Evolutionary conservation across 257 asterid genomes (phyloP).

Genomic region (Orobanche coerulescens): DNA sequence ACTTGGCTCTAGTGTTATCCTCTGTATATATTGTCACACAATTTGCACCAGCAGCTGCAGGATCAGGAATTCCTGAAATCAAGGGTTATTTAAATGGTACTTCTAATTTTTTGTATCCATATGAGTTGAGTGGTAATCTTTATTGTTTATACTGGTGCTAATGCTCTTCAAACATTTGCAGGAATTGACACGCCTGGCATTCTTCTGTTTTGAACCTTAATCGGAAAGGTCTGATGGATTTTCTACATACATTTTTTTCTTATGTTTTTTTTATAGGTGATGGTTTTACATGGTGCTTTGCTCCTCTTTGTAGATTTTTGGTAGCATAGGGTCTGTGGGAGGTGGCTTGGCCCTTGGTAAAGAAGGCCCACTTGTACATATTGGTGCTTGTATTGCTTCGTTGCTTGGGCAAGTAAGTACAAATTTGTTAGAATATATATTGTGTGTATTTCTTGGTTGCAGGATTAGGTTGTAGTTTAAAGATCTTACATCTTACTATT

Average conservation of each 20-base stretch:
- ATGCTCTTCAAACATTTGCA: slow-evolving; percentile 27
- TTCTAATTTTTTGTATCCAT: background rate
- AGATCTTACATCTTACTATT: background rate
- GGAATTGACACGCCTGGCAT: slow-evolving; percentile 97
- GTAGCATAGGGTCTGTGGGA: slow-evolving; percentile 99
- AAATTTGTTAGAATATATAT: background rate
- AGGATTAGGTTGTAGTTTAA: slow-evolving; percentile 15
- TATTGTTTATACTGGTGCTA: slow-evolving; percentile 20
- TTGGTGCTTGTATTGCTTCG: slow-evolving; percentile 97
- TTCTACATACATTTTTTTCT: slow-evolving; percentile 10
- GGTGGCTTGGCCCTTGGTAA: slow-evolving; percentile 99
- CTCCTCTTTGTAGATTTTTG: slow-evolving; percentile 57
- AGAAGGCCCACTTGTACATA: slow-evolving; percentile 99
- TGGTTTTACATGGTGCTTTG: background rate
- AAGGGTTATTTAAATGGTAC: slow-evolving; percentile 96
- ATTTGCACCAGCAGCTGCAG: slow-evolving; percentile 98
- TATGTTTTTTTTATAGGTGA: slow-evolving; percentile 1
- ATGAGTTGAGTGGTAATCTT: slow-evolving; percentile 3
- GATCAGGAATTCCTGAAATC: slow-evolving; percentile 98
- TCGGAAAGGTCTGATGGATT: slow-evolving; percentile 84
- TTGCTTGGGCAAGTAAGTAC: slow-evolving; percentile 93
- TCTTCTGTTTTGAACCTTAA: slow-evolving; percentile 87
- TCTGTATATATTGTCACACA: slow-evolving; percentile 78
- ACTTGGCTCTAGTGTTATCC: slow-evolving; percentile 85
- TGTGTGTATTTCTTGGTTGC: slow-evolving; percentile 10